phyloP scores from a whole-genome alignment of 495 filamentous ascomycete genomes.

The Chlorociboria aeruginascens region DNA sequence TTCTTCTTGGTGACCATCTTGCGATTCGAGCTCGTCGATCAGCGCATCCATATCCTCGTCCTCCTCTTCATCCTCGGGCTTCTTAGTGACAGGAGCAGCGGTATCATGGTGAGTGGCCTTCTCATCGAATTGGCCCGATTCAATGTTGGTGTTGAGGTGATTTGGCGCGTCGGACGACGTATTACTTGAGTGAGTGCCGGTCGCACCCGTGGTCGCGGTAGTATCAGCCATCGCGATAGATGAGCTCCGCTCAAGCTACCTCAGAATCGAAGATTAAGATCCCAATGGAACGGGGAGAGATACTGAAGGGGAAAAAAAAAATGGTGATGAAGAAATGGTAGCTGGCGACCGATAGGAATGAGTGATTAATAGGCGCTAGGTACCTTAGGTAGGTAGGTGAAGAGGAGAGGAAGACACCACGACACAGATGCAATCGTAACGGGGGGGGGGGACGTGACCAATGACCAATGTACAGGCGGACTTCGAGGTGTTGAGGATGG shows the following conservation, averaged over 20 bases:
- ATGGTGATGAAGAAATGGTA: background rate
- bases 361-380: background rate
- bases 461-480: too few relatives aligned
- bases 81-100: background rate
- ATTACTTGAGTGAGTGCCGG: conserved; percentile 7
- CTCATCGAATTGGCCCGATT: conserved; percentile 44
- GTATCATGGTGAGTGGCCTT: conserved; percentile 22
- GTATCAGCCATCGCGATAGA: conserved; percentile 35
- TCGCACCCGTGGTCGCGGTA: conserved; percentile 14
- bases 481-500: too few relatives aligned
- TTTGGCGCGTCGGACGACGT: conserved; percentile 7
- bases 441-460: too few relatives aligned
- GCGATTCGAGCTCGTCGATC: conserved; percentile 71
- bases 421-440: too few relatives aligned
- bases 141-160: conserved; percentile 38
- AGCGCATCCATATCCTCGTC: conserved; percentile 69
- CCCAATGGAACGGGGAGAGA: background rate
- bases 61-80: conserved; percentile 43
- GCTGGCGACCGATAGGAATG: background rate
- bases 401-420: conserved; percentile 10
- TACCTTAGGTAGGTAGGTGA: conserved; percentile 8
- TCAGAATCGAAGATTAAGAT: background rate
- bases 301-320: background rate
- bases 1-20: conserved; percentile 55
- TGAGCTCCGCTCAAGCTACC: conserved; percentile 10